phyloP scores from a whole-genome alignment of 2,329 filamentous ascomycete genomes.

The Arachnopeziza araneosa region DNA sequence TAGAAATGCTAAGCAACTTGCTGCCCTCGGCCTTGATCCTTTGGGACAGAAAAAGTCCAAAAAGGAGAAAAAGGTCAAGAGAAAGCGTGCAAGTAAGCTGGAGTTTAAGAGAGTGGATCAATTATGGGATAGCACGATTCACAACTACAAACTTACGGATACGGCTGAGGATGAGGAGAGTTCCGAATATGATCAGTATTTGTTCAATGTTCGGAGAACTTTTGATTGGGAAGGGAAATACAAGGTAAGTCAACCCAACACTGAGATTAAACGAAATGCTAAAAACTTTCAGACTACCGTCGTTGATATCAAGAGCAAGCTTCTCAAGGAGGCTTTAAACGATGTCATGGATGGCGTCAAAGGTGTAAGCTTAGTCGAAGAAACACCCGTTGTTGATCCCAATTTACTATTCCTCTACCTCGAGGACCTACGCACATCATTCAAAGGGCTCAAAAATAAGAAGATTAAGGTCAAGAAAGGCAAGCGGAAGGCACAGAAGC shows the following conservation, averaged over 20 bases:
- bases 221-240: constrained; percentile 86
- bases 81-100: constrained; percentile 44
- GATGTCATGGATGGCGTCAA: constrained; percentile 72
- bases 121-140: constrained; percentile 51
- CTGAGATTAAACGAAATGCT: constrained; percentile 4
- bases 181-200: constrained; percentile 69
- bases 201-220: constrained; percentile 76
- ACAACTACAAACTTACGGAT: constrained; percentile 64
- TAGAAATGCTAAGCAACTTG: constrained; percentile 19
- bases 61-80: constrained; percentile 36
- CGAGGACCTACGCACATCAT: constrained; percentile 63
- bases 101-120: constrained; percentile 67
- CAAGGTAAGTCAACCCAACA: constrained; percentile 32
- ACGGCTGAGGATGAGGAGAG: constrained; percentile 56
- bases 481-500: constrained; percentile 56
- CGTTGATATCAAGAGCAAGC: constrained; percentile 81
- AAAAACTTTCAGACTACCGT: constrained; percentile 44
- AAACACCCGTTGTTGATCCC: constrained; percentile 67
- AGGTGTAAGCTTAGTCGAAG: constrained; percentile 73
- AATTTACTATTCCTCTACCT: constrained; percentile 70
- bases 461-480: constrained; percentile 46
- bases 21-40: constrained; percentile 22
- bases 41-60: constrained; percentile 32
- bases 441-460: constrained; percentile 58
- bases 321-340: constrained; percentile 63